Conservation (phyloP, 345 rosid species). For the Theobroma cacao region DNA sequence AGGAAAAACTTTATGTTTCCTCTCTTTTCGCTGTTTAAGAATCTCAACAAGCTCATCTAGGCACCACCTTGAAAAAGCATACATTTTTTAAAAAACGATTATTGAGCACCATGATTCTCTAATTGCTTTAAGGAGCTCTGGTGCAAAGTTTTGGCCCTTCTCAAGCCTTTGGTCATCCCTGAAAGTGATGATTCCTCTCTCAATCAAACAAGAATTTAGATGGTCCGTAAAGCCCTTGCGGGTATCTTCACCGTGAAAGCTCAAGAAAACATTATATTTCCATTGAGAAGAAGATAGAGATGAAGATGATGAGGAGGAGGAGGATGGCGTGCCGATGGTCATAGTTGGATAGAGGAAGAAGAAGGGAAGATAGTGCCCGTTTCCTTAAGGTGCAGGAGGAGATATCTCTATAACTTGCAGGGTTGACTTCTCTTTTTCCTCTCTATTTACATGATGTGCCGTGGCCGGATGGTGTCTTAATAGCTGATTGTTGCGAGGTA, state of each 20-base stretch:
- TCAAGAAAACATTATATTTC: slow-evolving; percentile 6
- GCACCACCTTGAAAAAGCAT: not conserved
- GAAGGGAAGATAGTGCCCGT: too few species aligned
- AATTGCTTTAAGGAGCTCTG: slow-evolving; percentile 1
- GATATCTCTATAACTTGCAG: too few species aligned
- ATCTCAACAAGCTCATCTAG: not conserved
- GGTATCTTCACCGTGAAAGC: not conserved
- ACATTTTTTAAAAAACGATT: not conserved
- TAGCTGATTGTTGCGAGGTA: too few species aligned
- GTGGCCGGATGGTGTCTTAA: too few species aligned
- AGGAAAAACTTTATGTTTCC: slow-evolving; percentile 21
- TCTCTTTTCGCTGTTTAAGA: slow-evolving; percentile 12
- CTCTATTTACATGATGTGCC: too few species aligned
- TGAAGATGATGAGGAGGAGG: not conserved
- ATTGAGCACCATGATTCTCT: slow-evolving; percentile 5
- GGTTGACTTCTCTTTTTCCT: too few species aligned
- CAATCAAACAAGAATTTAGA: slow-evolving; percentile 6
- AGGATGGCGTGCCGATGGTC: too few species aligned
- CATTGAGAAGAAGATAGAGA: not conserved
- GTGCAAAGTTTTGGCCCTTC: not conserved
- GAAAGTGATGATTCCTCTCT: not conserved
- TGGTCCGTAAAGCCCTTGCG: slow-evolving; percentile 2
- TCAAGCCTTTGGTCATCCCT: not conserved
- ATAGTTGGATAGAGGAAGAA: too few species aligned
- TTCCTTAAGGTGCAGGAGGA: too few species aligned